phyloP scores from a whole-genome alignment of 345 rosid genomes.

The Geranium rotundifolium region DNA sequence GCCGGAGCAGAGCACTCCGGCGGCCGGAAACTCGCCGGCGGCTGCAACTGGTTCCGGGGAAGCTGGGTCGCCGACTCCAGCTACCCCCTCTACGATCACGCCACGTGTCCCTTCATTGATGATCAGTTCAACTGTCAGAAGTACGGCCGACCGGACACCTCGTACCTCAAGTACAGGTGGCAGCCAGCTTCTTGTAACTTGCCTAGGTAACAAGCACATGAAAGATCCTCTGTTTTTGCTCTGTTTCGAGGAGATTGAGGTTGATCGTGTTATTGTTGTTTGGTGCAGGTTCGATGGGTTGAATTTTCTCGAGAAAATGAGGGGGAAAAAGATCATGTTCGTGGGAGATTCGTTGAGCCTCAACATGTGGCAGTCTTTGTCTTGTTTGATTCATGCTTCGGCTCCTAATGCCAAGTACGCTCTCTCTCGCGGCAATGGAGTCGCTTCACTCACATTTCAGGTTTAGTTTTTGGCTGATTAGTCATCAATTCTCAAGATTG shows the following conservation, averaged over 20 bases:
- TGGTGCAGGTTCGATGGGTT: conserved; percentile 26
- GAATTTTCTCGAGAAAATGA: conserved; percentile 27
- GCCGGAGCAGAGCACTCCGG: neutral
- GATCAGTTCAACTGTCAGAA: no score
- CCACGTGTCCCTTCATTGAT: conserved; percentile 35
- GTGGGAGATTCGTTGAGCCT: conserved; percentile 38
- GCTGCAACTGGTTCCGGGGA: conserved; percentile 34
- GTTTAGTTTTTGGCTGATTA: neutral
- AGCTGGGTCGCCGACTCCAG: conserved; percentile 31
- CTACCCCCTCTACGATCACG: conserved; percentile 27
- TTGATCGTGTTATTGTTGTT: neutral
- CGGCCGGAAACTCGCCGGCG: neutral
- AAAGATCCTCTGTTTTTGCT: neutral
- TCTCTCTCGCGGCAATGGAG: conserved; percentile 29
- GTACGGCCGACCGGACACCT: conserved; percentile 32
- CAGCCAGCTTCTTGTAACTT: conserved; percentile 28
- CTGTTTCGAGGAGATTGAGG: conserved; percentile 2
- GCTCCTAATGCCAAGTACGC: conserved; percentile 12
- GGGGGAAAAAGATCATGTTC: conserved; percentile 29
- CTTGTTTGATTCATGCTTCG: conserved; percentile 21
- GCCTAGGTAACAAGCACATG: conserved; percentile 31
- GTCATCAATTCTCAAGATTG: no score
- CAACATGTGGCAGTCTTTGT: conserved; percentile 44
- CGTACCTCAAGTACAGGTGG: conserved; percentile 30
- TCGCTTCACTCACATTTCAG: conserved; percentile 11